phyloP scores from a whole-genome alignment of 2,329 filamentous ascomycete species.

The Colletotrichum lini region DNA sequence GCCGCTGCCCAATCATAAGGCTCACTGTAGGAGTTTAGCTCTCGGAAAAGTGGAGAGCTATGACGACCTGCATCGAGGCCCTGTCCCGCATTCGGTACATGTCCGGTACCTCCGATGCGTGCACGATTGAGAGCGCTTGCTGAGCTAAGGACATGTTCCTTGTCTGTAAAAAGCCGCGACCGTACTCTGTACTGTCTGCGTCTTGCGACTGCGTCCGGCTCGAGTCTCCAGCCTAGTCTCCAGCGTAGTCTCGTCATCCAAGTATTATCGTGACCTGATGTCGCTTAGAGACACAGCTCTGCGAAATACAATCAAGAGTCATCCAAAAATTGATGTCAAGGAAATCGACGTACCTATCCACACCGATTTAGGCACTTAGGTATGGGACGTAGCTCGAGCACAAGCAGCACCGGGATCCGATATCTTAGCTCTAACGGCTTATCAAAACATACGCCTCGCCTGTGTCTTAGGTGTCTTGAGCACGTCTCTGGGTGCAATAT shows the following conservation, averaged over 20 bases:
- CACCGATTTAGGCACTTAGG: too few relatives aligned
- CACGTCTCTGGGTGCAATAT: slow-evolving; percentile 4
- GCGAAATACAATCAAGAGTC: too few relatives aligned
- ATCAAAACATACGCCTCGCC: background rate
- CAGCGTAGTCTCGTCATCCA: background rate
- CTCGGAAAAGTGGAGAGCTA: slow-evolving; percentile 39
- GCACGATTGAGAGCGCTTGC: slow-evolving; percentile 11
- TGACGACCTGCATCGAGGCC: slow-evolving; percentile 43
- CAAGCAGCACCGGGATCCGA: background rate
- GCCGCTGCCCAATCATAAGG: slow-evolving; percentile 26
- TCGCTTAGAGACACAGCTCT: background rate
- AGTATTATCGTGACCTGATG: background rate
- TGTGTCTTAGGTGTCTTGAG: too few relatives aligned
- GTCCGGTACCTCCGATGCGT: slow-evolving; percentile 36
- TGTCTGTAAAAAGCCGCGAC: background rate
- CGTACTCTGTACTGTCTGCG: background rate
- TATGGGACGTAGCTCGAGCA: background rate
- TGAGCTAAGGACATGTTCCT: slow-evolving; percentile 3
- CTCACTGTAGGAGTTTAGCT: slow-evolving; percentile 37
- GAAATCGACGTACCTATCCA: too few relatives aligned
- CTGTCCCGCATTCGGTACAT: slow-evolving; percentile 39
- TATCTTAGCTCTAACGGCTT: background rate
- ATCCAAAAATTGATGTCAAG: too few relatives aligned
- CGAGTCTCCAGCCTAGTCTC: background rate
- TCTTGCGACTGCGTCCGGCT: slow-evolving; percentile 10